Base-by-base conservation (phyloP, 129 eudicot genomes). In the Sambucus nigra region DNA sequence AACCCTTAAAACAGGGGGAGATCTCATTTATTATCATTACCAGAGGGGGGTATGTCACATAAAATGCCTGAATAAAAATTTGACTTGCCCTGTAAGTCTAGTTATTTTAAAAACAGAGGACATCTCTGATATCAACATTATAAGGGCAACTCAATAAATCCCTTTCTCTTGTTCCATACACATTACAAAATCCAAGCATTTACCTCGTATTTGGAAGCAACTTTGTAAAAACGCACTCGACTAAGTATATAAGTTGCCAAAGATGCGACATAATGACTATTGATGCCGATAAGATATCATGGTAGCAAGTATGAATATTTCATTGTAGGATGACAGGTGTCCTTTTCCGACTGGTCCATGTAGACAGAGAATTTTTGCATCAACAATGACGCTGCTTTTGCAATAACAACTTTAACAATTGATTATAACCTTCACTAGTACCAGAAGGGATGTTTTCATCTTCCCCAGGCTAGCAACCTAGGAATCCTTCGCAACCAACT, bases 381-480 rank as follows among this genome's bases (percentile, higher is more conserved):
- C n/a, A n/a, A n/a, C n/a, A n/a, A n/a, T n/a, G 99, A n/a, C 91
- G 74, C 52, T 77, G 96, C 24, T 80, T 92, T 66, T 82, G 91
- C 82, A 86, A 40, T 59, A 92, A 44, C 70, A 92, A 63, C 71
- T 75, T 86, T 64, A 92, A 66, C 60, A 92, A 65, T 21, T 86
- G 84, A 74, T 79, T 86, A 70, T 92, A 92, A 44, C 94, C 78
- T 53, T 77, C 96, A 80, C 99, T 92, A 38, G 61, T 47, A 66
- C 94, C 82, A 52, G 72, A 56, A 48, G 99, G 99, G 46, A 92
- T 70, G 50, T 32, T 73, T 51, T 80, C 92, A 64, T 82, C 94
- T 65, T 86, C 96, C 50, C 99, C 77, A 40, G 95, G 91, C 96
- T 96, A 92, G 96, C 99, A 92, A 45, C 87, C 91, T 23, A 92